Conservation (phyloP, 805 yeast genomes). For the Wickerhamiella shivajii region DNA sequence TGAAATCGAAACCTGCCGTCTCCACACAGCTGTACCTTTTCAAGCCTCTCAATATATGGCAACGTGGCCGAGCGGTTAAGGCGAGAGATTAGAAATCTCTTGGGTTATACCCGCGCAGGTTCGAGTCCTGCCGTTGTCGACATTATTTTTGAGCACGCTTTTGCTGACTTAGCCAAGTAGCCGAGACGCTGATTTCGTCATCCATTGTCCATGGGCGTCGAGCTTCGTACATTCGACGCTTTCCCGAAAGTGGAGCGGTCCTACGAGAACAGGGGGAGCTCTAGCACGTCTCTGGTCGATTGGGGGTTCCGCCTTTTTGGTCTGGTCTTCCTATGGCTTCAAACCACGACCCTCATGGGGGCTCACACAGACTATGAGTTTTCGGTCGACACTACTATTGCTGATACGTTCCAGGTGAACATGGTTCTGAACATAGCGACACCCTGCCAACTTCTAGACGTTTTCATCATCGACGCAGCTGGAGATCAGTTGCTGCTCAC, state of each 20-base stretch:
- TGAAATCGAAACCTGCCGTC: neutral
- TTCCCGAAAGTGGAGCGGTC: slow-evolving; percentile 59
- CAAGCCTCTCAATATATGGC: slow-evolving; percentile 20
- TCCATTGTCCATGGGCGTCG: too few species aligned
- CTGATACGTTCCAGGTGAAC: slow-evolving; percentile 51
- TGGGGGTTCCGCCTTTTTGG: slow-evolving; percentile 18
- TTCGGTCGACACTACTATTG: slow-evolving; percentile 48
- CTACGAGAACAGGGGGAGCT: slow-evolving; percentile 54
- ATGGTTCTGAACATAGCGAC: slow-evolving; percentile 66
- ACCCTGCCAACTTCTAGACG: slow-evolving; percentile 66
- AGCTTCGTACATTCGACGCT: slow-evolving; percentile 51
- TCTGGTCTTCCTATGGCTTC: slow-evolving; percentile 64
- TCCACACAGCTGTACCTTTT: neutral
- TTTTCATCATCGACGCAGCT: slow-evolving; percentile 65
- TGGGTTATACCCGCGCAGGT: slow-evolving; percentile 17
- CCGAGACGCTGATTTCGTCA: too few species aligned
- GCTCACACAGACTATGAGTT: slow-evolving; percentile 71
- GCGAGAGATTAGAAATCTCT: slow-evolving; percentile 16
- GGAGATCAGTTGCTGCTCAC: slow-evolving; percentile 66
- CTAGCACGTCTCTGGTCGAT: neutral
- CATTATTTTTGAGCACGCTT: slow-evolving; percentile 8
- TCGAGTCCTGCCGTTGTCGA: slow-evolving; percentile 17
- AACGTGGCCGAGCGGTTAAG: slow-evolving; percentile 17
- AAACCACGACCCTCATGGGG: slow-evolving; percentile 70
- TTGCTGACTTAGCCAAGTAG: too few species aligned